Percentiles rank a stretch among this genome's conserved stretches.
Evolutionary conservation across 495 filamentous ascomycete species (phyloP).

Genomic region (Annulohypoxylon nitens): DNA sequence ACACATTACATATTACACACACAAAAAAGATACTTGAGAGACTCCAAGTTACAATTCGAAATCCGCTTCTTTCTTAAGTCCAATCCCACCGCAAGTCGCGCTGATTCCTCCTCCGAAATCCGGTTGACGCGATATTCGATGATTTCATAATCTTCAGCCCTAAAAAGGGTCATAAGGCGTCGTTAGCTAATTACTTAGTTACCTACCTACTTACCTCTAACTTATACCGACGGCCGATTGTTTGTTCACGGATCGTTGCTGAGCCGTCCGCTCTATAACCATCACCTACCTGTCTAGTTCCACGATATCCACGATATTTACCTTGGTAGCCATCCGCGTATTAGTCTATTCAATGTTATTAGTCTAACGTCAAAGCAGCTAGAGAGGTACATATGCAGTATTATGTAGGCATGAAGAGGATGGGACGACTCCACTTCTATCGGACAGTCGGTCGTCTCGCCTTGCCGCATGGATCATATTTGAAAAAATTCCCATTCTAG

Average conservation of each 20-base stretch:
- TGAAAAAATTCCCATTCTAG: constrained; percentile 3
- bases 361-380: background rate
- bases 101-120: constrained; percentile 32
- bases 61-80: constrained; percentile 9
- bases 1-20: too few species aligned
- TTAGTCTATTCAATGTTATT: background rate
- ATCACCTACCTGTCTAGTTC: background rate
- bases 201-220: too few species aligned
- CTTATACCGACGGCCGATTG: background rate
- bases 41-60: constrained; percentile 22
- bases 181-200: background rate
- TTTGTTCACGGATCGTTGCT: constrained; percentile 9
- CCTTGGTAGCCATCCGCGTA: background rate
- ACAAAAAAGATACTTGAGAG: constrained; percentile 15
- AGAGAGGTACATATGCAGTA: constrained; percentile 7
- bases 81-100: constrained; percentile 8
- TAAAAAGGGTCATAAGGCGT: constrained; percentile 5
- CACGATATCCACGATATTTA: background rate
- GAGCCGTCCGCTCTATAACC: background rate
- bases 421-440: constrained; percentile 10
- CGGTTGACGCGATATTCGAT: constrained; percentile 11
- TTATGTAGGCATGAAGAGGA: constrained; percentile 8
- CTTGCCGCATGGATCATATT: constrained; percentile 17
- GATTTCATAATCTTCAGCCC: constrained; percentile 15
- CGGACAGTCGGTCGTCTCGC: constrained; percentile 16